A percentile compares a stretch with the other conserved stretches of the same genome.
Conservation (phyloP, 306 rosid genomes). For the Medicago arabica region DNA sequence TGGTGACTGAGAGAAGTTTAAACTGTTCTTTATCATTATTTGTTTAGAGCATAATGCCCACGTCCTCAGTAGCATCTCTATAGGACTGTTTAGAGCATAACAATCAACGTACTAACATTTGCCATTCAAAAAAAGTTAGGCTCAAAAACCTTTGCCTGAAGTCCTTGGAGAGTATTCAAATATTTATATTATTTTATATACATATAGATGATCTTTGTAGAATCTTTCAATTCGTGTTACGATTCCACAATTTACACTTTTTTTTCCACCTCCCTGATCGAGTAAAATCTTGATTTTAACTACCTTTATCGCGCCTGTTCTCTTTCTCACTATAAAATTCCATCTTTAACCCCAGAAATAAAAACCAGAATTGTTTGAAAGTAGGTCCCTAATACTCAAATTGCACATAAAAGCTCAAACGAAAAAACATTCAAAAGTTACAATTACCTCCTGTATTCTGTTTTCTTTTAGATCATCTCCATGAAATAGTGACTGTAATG, state of each 20-base stretch:
- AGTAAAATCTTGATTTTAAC: constrained; percentile 2
- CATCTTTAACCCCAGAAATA: constrained; percentile 23
- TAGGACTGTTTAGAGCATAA: no score
- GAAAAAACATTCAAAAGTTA: constrained; percentile 28
- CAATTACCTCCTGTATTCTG: constrained; percentile 85
- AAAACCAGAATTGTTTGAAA: constrained; percentile 7
- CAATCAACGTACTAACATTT: no score
- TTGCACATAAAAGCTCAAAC: not conserved
- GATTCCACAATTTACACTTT: not conserved
- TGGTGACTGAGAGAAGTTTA: no score
- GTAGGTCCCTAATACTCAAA: constrained; percentile 27
- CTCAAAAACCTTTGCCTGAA: not conserved
- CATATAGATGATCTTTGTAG: not conserved
- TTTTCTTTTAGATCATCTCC: constrained; percentile 86
- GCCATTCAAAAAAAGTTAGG: no score
- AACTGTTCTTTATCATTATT: no score
- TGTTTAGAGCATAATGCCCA: no score
- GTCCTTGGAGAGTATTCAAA: not conserved
- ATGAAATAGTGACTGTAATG: constrained; percentile 76
- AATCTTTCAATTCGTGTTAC: not conserved
- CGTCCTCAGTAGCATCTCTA: no score
- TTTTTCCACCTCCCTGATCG: not conserved
- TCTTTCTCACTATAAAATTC: constrained; percentile 6
- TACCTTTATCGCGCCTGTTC: not conserved
- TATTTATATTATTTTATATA: not conserved